Percentiles rank a stretch among this genome's conserved stretches.
These are phyloP conservation scores for Penicillium bialowiezense DNA, from an alignment of 495 filamentous ascomycete species.

Conservation along the genomic window DNA sequence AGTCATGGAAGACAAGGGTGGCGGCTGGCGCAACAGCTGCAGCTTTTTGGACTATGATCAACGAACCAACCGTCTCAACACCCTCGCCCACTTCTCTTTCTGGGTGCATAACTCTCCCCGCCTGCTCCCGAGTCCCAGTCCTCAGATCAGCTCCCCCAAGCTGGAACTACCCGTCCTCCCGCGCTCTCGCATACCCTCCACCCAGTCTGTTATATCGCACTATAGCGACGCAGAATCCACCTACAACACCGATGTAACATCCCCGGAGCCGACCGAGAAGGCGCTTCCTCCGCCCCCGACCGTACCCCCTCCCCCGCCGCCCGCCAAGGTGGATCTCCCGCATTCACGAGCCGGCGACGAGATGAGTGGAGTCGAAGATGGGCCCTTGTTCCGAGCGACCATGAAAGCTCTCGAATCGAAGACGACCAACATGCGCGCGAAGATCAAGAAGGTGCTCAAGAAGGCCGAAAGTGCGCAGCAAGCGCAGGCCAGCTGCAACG, in stretches of 20 bases:
- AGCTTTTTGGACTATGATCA: constrained; percentile 97
- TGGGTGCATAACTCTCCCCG: constrained; percentile 75
- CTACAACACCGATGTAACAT: constrained; percentile 59
- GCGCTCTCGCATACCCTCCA: constrained; percentile 75
- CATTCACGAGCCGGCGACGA: constrained; percentile 86
- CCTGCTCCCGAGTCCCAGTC: constrained; percentile 32
- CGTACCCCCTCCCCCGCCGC: constrained; percentile 42
- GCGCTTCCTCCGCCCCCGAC: constrained; percentile 36
- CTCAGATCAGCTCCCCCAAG: constrained; percentile 58
- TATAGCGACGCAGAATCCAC: constrained; percentile 61
- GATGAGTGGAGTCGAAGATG: constrained; percentile 83
- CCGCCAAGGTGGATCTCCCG: constrained; percentile 81
- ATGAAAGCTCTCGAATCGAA: constrained; percentile 97
- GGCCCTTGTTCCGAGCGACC: constrained; percentile 91
- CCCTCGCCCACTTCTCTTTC: constrained; percentile 87
- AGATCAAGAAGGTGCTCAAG: constrained; percentile 95
- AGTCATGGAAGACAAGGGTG: constrained; percentile 73
- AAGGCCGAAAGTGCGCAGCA: constrained; percentile 81
- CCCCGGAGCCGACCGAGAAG: constrained; percentile 49
- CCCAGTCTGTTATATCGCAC: constrained; percentile 76
- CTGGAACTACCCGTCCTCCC: constrained; percentile 70
- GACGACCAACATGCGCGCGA: constrained; percentile 86
- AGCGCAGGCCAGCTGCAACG: constrained; percentile 79
- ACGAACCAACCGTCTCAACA: constrained; percentile 81
- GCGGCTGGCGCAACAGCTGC: constrained; percentile 93